phyloP scores from a whole-genome alignment of 306 rosid species.

The Begonia fuchsioides region DNA sequence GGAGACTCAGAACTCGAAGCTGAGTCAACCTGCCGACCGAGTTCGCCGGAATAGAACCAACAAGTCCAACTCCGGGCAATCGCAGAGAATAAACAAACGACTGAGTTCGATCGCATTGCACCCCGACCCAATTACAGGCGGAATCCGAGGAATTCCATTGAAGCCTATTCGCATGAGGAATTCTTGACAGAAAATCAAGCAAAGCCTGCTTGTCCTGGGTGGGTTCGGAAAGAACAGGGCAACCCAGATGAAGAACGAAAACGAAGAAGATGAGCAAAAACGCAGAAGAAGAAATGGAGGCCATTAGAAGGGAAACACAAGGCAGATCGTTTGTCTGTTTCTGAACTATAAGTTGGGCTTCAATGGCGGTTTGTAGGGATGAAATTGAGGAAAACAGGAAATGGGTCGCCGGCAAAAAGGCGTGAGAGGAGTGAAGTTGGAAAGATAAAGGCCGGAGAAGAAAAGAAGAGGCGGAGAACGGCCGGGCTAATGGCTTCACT shows the following conservation, averaged over 20 bases:
- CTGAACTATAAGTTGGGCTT: background rate
- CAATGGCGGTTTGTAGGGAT: background rate
- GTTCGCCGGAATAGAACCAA: conserved; percentile 54
- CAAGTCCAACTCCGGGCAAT: conserved; percentile 69
- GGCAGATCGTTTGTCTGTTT: background rate
- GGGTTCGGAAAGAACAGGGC: conserved; percentile 46
- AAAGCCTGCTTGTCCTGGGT: conserved; percentile 81
- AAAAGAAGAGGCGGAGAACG: background rate
- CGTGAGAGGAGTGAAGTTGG: background rate
- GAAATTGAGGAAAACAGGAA: background rate
- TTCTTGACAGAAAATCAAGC: conserved; percentile 43
- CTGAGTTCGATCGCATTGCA: conserved; percentile 30
- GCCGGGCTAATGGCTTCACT: too few relatives aligned
- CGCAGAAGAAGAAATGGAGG: background rate
- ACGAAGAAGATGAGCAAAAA: background rate
- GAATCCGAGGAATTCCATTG: conserved; percentile 74
- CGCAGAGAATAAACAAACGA: conserved; percentile 48
- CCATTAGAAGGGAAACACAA: background rate
- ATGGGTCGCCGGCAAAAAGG: background rate
- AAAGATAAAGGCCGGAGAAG: background rate
- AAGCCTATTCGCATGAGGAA: conserved; percentile 53
- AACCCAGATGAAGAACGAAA: background rate
- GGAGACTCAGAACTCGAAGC: conserved; percentile 83
- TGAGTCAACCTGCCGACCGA: conserved; percentile 43
- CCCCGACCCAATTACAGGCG: conserved; percentile 78